Percentiles rank a stretch among this genome's conserved stretches.
These are phyloP conservation scores for Aureobasidium musti DNA, from an alignment of 2,329 filamentous ascomycete genomes.

Conservation along the genomic window DNA sequence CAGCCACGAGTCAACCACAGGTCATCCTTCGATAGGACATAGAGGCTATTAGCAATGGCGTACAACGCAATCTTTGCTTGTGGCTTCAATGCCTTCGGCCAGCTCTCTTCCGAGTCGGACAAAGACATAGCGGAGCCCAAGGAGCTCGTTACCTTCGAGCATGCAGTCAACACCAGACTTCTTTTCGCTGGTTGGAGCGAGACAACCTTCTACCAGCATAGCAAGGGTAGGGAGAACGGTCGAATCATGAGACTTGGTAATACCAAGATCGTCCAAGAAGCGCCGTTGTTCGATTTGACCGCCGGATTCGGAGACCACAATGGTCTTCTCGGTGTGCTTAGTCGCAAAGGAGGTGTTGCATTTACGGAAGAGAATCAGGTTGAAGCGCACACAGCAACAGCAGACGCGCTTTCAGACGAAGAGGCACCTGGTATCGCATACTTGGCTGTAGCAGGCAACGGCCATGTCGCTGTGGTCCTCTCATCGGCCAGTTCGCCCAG, in stretches of 20 bases:
- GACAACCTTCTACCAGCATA: conserved; percentile 33
- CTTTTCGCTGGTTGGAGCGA: conserved; percentile 41
- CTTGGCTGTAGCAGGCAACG: conserved; percentile 39
- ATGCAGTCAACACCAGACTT: conserved; percentile 27
- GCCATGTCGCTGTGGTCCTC: conserved; percentile 36
- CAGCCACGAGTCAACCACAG: not conserved
- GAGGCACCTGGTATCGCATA: conserved; percentile 34
- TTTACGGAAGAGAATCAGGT: conserved; percentile 28
- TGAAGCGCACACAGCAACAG: not conserved
- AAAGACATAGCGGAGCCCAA: conserved; percentile 7
- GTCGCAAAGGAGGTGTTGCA: conserved; percentile 35
- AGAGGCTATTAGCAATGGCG: not conserved
- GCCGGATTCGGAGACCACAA: conserved; percentile 39
- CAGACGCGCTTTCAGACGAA: conserved; percentile 24
- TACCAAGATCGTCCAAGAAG: conserved; percentile 29
- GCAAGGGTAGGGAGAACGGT: conserved; percentile 31
- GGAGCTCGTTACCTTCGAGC: not conserved
- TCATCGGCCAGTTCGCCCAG: conserved; percentile 36
- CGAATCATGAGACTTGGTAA: conserved; percentile 27
- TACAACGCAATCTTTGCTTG: not conserved
- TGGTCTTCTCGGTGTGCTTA: conserved; percentile 38
- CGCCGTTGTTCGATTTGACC: conserved; percentile 24
- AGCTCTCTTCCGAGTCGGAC: not conserved
- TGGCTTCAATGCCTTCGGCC: conserved; percentile 29
- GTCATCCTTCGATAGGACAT: not conserved